Evolutionary conservation across 371 early-diverging fungal genomes (phyloP).

Genomic region (Mucor indicus): DNA sequence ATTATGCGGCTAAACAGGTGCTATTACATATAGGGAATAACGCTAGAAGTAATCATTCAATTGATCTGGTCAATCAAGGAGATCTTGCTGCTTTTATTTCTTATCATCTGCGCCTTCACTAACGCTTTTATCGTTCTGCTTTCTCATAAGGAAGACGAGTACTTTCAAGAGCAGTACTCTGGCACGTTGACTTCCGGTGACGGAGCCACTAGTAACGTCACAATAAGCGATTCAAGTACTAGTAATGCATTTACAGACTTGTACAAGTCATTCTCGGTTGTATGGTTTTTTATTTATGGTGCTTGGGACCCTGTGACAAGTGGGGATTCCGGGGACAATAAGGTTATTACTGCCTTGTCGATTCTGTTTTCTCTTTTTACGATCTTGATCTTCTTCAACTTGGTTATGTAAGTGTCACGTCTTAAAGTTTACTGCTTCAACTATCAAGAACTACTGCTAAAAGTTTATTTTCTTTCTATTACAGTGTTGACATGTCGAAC

Average conservation of each 20-base stretch:
- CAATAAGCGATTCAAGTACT: neutral
- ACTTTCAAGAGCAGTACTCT: constrained; percentile 4
- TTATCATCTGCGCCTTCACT: constrained; percentile 3
- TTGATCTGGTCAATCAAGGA: neutral
- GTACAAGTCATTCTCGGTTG: constrained; percentile 6
- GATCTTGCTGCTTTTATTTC: constrained; percentile 1
- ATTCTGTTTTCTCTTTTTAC: constrained; percentile 6
- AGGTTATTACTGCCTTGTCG: neutral
- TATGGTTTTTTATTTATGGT: constrained; percentile 9
- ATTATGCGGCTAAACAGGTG: too few relatives aligned
- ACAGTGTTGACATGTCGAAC: too few relatives aligned
- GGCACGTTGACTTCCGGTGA: neutral
- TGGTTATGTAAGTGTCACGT: constrained; percentile 5
- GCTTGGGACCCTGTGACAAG: constrained; percentile 1
- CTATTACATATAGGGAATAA: neutral
- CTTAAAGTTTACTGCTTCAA: too few relatives aligned
- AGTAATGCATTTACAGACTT: constrained; percentile 1
- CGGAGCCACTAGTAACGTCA: neutral
- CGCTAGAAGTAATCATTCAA: constrained; percentile 6
- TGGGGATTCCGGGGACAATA: constrained; percentile 1
- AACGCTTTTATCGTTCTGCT: neutral
- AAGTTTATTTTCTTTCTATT: too few relatives aligned
- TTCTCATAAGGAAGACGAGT: neutral
- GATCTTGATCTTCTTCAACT: constrained; percentile 7
- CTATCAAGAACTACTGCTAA: too few relatives aligned